Evolutionary conservation across 2,329 filamentous ascomycete species (phyloP).

Genomic region (Tolypocladium nubicola): DNA sequence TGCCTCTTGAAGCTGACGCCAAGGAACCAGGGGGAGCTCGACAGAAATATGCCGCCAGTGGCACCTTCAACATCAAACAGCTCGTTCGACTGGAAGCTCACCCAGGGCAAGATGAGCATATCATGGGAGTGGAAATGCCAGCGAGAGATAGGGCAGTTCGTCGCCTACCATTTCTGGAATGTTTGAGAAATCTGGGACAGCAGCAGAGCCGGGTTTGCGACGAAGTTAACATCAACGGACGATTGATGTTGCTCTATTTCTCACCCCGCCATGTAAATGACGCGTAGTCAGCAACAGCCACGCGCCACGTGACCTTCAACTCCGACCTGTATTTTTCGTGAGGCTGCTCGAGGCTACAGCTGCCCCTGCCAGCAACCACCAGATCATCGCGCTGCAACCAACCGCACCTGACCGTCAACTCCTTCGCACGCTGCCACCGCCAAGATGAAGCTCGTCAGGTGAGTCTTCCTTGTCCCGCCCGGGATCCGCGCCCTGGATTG

Average conservation of each 20-base stretch:
- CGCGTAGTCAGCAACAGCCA: background rate
- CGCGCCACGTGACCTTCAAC: background rate
- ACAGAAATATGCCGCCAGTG: conserved; percentile 7
- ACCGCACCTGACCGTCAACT: background rate
- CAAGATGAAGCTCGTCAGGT: conserved; percentile 97
- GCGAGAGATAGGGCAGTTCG: too few species aligned
- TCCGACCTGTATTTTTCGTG: background rate
- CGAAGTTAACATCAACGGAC: background rate
- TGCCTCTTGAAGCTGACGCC: background rate
- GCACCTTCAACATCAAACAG: background rate
- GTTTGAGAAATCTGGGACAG: background rate
- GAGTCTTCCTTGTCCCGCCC: conserved; percentile 25
- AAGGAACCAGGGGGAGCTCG: background rate
- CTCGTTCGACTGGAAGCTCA: background rate
- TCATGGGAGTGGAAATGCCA: too few species aligned
- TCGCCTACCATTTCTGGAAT: background rate
- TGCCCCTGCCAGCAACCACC: conserved; percentile 1
- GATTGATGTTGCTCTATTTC: background rate
- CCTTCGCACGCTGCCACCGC: conserved; percentile 9
- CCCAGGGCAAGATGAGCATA: accelerated
- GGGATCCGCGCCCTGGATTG: conserved; percentile 4
- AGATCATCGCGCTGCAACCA: background rate
- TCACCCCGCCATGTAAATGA: too few species aligned
- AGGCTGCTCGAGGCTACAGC: background rate
- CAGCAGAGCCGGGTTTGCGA: background rate